Base-by-base conservation (phyloP, 352 stramenopile genomes). In the Globisporangium mamillatum region DNA sequence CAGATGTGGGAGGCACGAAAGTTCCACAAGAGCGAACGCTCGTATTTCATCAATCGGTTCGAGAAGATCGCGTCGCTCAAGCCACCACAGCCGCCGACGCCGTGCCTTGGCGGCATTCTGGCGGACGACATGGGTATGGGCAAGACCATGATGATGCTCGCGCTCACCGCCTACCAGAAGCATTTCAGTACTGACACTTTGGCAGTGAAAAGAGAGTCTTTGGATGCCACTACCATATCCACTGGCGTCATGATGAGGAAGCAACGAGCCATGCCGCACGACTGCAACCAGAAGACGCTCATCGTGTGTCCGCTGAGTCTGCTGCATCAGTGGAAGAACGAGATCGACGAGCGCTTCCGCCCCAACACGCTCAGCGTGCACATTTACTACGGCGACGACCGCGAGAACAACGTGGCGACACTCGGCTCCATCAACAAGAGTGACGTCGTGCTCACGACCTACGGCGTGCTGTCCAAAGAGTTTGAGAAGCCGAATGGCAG, bases 121-220 rank as follows among this genome's bases (percentile, higher is more conserved):
- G 90, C 89, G 2, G 92, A 98, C 46, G 92, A 97, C 60, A 97
- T 97, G 91, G 92, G 92, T 58, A 92, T 98, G 81, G 92, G 91
- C 4, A 95, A 95, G 81, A 93, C 88, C 2, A 88, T 93, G 79
- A 92, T 91, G 83, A 79, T 93, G 64, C 74, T 93, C 14, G 83
- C 84, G 32, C 72, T 93, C 2, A 68, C 91, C 18, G 79, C 70
- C 1, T 76, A 89, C 29, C 81, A 88, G n/a, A 93, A 89, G 53
- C 63, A 81, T 53, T 70, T 81, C 18, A 48, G 79, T 14, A 12
- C 7, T 29, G 25, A 52, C 22, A 36, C 44, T 7, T 41, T 14
- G 4, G 10, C 52, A 50, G 38, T 12, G 3, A 1, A 44, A 20
- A 48, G 16, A 6, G 41, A n/a, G 41, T 20, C 12, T 48, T 4